A percentile compares a stretch with the other conserved stretches of the same genome.
Conservation (phyloP, 2,329 filamentous ascomycete genomes). For the Graphilbum sp. region DNA sequence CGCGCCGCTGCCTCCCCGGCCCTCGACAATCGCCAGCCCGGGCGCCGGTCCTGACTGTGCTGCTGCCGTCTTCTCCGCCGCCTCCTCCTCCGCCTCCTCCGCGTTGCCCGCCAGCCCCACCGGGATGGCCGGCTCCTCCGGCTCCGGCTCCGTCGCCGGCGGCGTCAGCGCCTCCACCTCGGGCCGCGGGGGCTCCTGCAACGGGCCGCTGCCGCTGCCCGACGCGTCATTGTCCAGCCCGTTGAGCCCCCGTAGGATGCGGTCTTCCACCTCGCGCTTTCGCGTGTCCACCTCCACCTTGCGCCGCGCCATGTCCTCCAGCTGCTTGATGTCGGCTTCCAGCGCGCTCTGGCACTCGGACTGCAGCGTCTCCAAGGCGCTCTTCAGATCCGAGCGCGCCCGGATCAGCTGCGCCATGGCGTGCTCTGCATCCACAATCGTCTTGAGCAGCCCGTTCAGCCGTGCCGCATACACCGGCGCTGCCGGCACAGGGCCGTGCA, state of each 20-base stretch:
- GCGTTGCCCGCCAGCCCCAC: neutral
- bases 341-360: constrained; percentile 56
- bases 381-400: constrained; percentile 61
- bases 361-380: constrained; percentile 68
- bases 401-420: constrained; percentile 83
- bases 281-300: constrained; percentile 61
- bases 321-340: constrained; percentile 49
- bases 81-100: neutral
- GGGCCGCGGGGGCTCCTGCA: constrained; percentile 52
- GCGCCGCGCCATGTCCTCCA: constrained; percentile 47
- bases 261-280: constrained; percentile 78
- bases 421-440: constrained; percentile 71
- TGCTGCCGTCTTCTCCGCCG: neutral
- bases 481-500: constrained; percentile 36
- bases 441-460: constrained; percentile 77
- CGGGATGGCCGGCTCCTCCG: neutral
- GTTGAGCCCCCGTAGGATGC: constrained; percentile 71
- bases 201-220: constrained; percentile 28
- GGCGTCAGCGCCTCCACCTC: constrained; percentile 48
- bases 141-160: constrained; percentile 1
- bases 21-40: too few relatives aligned
- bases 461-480: constrained; percentile 85
- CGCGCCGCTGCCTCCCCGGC: neutral
- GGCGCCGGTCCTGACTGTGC: neutral
- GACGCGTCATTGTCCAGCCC: constrained; percentile 36